Conservation (phyloP, 2,329 filamentous ascomycete species). For the Hymenoscyphus occultus region DNA sequence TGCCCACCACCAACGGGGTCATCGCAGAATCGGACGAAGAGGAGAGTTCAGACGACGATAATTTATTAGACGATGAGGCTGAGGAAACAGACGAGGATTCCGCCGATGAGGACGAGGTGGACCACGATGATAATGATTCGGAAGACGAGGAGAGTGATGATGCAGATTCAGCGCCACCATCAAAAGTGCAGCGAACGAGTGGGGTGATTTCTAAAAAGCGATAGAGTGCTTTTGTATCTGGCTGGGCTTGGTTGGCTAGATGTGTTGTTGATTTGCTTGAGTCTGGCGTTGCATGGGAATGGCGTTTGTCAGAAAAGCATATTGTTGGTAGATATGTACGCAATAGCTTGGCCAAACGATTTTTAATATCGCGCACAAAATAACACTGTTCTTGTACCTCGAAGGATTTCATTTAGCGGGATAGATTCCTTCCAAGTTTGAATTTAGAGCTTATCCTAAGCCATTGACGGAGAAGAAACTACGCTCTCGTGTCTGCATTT, state of each 20-base stretch:
- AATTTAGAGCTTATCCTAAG: background rate
- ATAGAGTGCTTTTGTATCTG: conserved; percentile 19
- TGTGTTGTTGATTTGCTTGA: conserved; percentile 10
- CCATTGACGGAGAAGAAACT: background rate
- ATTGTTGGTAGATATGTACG: conserved; percentile 14
- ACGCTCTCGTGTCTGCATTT: background rate
- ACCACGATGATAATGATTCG: conserved; percentile 45
- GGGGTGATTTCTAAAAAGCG: conserved; percentile 29
- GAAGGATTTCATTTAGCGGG: background rate
- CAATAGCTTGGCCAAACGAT: conserved; percentile 10
- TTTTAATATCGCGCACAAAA: conserved; percentile 8
- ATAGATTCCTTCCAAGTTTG: background rate
- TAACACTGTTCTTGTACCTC: conserved; percentile 3
- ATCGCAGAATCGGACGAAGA: conserved; percentile 47
- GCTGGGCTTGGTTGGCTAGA: conserved; percentile 8
- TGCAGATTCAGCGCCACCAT: conserved; percentile 30
- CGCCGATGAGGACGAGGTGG: conserved; percentile 44
- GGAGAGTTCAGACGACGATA: conserved; percentile 40
- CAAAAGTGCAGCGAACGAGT: conserved; percentile 31
- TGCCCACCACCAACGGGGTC: conserved; percentile 43
- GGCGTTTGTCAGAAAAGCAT: conserved; percentile 26
- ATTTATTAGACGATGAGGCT: conserved; percentile 49
- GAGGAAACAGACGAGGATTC: conserved; percentile 42
- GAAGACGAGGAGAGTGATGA: conserved; percentile 45
- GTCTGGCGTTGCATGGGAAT: conserved; percentile 33